A percentile compares a stretch with the other conserved stretches of the same genome.
phyloP scores from a whole-genome alignment of 257 asterid genomes.

The Solanum etuberosum region DNA sequence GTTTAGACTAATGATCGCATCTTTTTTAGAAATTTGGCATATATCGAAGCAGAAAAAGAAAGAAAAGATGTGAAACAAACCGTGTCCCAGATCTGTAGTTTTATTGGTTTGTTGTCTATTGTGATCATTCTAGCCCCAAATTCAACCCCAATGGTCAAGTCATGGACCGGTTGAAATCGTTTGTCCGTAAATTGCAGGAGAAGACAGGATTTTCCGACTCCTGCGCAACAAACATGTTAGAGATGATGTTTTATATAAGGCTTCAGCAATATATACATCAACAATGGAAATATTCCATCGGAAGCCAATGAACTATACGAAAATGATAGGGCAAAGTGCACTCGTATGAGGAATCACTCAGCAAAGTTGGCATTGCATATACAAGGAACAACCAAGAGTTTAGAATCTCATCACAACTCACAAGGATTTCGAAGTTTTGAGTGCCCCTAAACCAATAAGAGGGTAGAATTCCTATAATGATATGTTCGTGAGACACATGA shows the following conservation, averaged over 20 bases:
- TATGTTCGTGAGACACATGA: neutral
- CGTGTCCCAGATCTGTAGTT: conserved; percentile 84
- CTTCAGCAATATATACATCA: neutral
- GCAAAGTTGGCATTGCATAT: neutral
- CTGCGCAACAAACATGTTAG: conserved; percentile 15
- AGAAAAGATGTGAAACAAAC: conserved; percentile 22
- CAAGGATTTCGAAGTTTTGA: neutral
- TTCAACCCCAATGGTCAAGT: conserved; percentile 71
- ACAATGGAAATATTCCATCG: neutral
- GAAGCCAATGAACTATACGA: neutral
- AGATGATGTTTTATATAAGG: neutral
- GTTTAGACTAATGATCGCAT: neutral
- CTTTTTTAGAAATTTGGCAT: neutral
- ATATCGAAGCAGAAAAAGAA: neutral
- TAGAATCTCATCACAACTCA: neutral
- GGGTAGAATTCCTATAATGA: neutral
- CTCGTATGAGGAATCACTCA: neutral
- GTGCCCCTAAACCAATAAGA: neutral
- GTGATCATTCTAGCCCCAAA: conserved; percentile 72
- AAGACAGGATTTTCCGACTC: conserved; percentile 83
- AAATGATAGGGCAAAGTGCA: neutral
- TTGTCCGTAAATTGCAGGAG: conserved; percentile 73
- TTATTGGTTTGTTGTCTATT: conserved; percentile 58
- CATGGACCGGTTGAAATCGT: conserved; percentile 79
- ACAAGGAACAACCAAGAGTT: neutral